Percentiles rank a stretch among this genome's conserved stretches.
Conservation (phyloP, 2,329 filamentous ascomycete genomes). For the Dendryphion nanum region DNA sequence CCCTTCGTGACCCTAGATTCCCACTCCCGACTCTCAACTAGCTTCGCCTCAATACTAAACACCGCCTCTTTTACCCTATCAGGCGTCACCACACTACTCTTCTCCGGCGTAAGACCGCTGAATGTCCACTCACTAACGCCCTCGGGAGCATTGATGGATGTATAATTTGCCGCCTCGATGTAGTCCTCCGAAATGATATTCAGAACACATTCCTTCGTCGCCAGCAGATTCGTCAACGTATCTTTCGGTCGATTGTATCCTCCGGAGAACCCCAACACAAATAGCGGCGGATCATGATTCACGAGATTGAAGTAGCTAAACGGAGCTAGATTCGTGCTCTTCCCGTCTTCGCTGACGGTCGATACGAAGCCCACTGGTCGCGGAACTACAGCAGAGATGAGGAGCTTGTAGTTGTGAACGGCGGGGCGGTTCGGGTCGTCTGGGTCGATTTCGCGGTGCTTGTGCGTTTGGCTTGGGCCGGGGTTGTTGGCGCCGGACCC, state of each 20-base stretch:
- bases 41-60: slow-evolving; percentile 76
- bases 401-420: slow-evolving; percentile 82
- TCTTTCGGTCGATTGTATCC: slow-evolving; percentile 69
- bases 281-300: slow-evolving; percentile 82
- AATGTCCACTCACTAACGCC: slow-evolving; percentile 78
- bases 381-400: slow-evolving; percentile 80
- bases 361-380: slow-evolving; percentile 71
- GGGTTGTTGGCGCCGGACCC: slow-evolving; percentile 64
- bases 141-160: slow-evolving; percentile 73
- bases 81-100: slow-evolving; percentile 64
- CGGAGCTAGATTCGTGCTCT: slow-evolving; percentile 73
- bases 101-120: slow-evolving; percentile 69
- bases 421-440: slow-evolving; percentile 67
- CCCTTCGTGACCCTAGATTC: slow-evolving; percentile 69
- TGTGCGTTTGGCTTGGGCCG: slow-evolving; percentile 49
- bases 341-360: slow-evolving; percentile 61
- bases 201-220: slow-evolving; percentile 70
- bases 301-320: slow-evolving; percentile 86
- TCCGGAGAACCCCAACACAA: slow-evolving; percentile 63
- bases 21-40: slow-evolving; percentile 74
- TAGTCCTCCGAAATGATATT: slow-evolving; percentile 86
- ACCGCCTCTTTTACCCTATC: slow-evolving; percentile 79
- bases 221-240: slow-evolving; percentile 70
- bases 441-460: slow-evolving; percentile 78
- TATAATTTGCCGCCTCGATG: slow-evolving; percentile 83